Percentiles rank a stretch among this genome's conserved stretches.
Evolutionary conservation across 202 grass and related monocot species (phyloP).

Genomic region (Panicum hallii): DNA sequence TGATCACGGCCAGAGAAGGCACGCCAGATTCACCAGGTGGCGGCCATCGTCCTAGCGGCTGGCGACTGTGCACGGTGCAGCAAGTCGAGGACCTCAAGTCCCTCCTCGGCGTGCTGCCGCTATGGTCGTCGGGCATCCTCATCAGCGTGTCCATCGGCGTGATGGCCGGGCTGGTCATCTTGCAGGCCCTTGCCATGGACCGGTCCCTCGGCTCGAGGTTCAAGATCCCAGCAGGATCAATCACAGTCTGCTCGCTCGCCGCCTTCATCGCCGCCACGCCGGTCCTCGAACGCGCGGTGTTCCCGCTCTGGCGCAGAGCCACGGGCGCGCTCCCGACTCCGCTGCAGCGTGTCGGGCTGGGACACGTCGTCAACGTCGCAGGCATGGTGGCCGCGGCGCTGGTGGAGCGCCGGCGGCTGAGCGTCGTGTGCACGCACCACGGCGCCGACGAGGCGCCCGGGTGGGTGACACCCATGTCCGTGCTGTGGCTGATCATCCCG

Average conservation of each 20-base stretch:
- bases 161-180: slow-evolving; percentile 45
- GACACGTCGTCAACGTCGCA: slow-evolving; percentile 46
- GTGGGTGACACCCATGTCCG: slow-evolving; percentile 60
- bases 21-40: not conserved
- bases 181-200: slow-evolving; percentile 69
- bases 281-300: slow-evolving; percentile 40
- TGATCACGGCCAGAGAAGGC: slow-evolving; percentile 31
- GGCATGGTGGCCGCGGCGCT: slow-evolving; percentile 46
- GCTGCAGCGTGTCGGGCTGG: slow-evolving; percentile 59
- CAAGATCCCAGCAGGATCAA: slow-evolving; percentile 55
- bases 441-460: not conserved
- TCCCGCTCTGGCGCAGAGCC: slow-evolving; percentile 49
- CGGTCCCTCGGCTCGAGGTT: slow-evolving; percentile 55
- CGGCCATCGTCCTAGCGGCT: not conserved
- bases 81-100: slow-evolving; percentile 71
- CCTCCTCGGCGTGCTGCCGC: slow-evolving; percentile 41
- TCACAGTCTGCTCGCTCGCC: slow-evolving; percentile 40
- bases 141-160: slow-evolving; percentile 45
- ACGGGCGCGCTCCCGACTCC: slow-evolving; percentile 34
- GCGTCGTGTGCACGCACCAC: slow-evolving; percentile 16
- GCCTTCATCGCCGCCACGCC: slow-evolving; percentile 30
- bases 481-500: slow-evolving; percentile 60
- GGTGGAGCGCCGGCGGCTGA: slow-evolving; percentile 35
- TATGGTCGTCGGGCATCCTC: slow-evolving; percentile 54
- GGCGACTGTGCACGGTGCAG: slow-evolving; percentile 59